Base-by-base conservation (phyloP, 805 yeast genomes). In the Torulaspora maleeae region DNA sequence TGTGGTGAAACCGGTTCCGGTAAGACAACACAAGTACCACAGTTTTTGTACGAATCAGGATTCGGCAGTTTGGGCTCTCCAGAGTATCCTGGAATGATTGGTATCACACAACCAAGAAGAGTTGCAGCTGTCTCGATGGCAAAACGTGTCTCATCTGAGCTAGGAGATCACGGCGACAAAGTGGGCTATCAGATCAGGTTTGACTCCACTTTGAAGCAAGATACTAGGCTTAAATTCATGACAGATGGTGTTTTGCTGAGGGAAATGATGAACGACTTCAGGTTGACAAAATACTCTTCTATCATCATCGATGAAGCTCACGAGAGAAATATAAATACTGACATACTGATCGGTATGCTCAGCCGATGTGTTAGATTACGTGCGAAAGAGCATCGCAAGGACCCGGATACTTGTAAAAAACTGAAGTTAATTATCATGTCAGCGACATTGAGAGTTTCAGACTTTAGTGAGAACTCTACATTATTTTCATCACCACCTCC, bases 1-100 rank as follows among this genome's bases (percentile, higher is more conserved):
- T 91, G 97, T 70, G 99, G 99, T 73, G 98, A 90, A 58, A 93
- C 99, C 1, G 99, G 99, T 56, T 89, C 97, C 2, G 99, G 99
- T 67, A 93, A 93, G 64, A 93, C 99, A 1, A 93, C 99, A 0
- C 99, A 93, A 67, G 90, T 93, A 4, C 99, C 99, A 0, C 99
- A 93, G 63, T 93, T 93, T 59, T 67, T 93, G 36, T 88, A 81
- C 60, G 99, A 93, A 66, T 79, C 95, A 0, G 98, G 98, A 1
- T 91, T 83, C 60, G 97, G 96, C 4, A 64, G 68, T 36, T 54
- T 62, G 5, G 73, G 75, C 6, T 68, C 69, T 5, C 69, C 79
- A 5, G 79, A 79, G 6, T 78, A 80, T 10, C 91, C 96, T 0
- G 98, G 98, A 1, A 84, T 91, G 90, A 87, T 93, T 56, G 99